Percentiles rank a stretch among this genome's conserved stretches.
These are phyloP conservation scores for Ministeria vibrans DNA, from an alignment of 78 protist genomes.

Conservation along the genomic window DNA sequence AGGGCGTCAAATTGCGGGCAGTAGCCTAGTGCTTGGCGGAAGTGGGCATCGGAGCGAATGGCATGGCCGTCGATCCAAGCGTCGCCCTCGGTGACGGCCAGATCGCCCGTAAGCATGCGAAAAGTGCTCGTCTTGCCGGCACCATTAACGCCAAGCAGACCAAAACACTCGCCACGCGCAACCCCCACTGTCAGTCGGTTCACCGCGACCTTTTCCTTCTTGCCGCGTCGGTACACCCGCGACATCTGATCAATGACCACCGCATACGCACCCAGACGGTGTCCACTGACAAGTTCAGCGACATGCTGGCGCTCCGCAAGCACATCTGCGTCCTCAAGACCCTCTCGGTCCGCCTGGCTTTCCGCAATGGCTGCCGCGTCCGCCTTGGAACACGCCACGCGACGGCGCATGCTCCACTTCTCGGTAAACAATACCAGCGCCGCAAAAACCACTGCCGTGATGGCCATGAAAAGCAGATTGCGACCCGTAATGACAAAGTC, in stretches of 20 bases:
- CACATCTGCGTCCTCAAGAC: conserved; percentile 16
- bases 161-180: conserved; percentile 60
- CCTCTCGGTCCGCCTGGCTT: not conserved
- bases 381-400: not conserved
- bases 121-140: conserved; percentile 82
- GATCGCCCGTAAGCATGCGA: conserved; percentile 35
- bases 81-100: conserved; percentile 6
- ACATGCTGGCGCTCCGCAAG: conserved; percentile 9
- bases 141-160: conserved; percentile 86
- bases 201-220: conserved; percentile 41
- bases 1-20: conserved; percentile 65
- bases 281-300: not conserved
- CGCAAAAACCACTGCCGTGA: not conserved
- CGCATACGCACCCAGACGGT: not conserved
- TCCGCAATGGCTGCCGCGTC: not conserved
- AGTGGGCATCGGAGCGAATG: not conserved
- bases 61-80: conserved; percentile 2
- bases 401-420: not conserved
- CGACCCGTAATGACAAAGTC: not conserved
- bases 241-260: conserved; percentile 11
- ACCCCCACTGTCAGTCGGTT: conserved; percentile 41
- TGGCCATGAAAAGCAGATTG: not conserved
- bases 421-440: not conserved
- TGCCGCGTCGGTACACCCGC: not conserved
- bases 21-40: conserved; percentile 49